phyloP scores from a whole-genome alignment of 2,329 filamentous ascomycete genomes.

The Ophiostoma sp. region DNA sequence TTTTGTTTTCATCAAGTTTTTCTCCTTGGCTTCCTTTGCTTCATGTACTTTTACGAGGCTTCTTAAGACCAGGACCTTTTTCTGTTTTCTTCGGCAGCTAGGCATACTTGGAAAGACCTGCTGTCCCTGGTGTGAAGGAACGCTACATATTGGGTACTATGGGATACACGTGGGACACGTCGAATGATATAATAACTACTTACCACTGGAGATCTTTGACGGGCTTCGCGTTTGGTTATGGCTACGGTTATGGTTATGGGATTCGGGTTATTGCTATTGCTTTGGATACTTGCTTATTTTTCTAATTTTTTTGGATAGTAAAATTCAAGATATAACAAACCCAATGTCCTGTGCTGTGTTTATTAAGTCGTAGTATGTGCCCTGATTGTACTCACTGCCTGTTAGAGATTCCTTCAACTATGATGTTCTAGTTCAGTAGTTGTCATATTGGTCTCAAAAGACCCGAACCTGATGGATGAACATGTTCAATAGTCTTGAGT shows the following conservation, averaged over 20 bases:
- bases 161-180: conserved; percentile 17
- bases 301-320: not conserved
- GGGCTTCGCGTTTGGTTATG: conserved; percentile 2
- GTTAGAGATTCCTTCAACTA: too few species aligned
- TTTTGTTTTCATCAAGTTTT: not conserved
- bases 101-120: not conserved
- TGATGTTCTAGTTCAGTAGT: too few species aligned
- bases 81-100: not conserved
- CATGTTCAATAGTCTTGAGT: too few species aligned
- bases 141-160: conserved; percentile 10
- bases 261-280: not conserved
- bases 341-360: not conserved
- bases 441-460: too few species aligned
- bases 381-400: too few species aligned
- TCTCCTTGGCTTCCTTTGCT: not conserved
- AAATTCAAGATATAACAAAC: not conserved
- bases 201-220: not conserved
- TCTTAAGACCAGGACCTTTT: not conserved
- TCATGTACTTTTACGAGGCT: conserved; percentile 8
- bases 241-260: not conserved
- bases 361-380: too few species aligned
- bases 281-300: not conserved
- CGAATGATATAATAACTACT: conserved; percentile 17
- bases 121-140: not conserved
- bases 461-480: too few species aligned